phyloP scores from a whole-genome alignment of 2,329 filamentous ascomycete genomes.

The Dryadomyces quercus-mongolicae region DNA sequence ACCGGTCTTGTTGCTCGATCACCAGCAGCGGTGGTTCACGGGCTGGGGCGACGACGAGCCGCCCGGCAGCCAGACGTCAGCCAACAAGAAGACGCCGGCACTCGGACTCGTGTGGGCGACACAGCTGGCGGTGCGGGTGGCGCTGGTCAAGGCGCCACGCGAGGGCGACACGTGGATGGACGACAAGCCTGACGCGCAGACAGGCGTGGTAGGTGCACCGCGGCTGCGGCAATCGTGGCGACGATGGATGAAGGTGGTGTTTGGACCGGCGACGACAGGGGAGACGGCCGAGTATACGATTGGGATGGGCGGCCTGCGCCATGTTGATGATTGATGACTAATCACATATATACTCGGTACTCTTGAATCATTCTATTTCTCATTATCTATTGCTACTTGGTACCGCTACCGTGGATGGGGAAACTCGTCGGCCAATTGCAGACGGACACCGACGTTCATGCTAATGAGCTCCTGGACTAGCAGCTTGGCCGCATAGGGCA shows the following conservation, averaged over 20 bases:
- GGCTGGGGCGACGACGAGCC: conserved; percentile 71
- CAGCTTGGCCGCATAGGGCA: conserved; percentile 95
- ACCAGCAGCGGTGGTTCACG: conserved; percentile 91
- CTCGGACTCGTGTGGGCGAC: conserved; percentile 85
- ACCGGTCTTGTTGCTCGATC: conserved; percentile 59
- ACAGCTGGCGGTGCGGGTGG: conserved; percentile 73
- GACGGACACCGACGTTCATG: conserved; percentile 93
- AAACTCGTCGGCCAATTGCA: conserved; percentile 92
- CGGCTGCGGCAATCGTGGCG: conserved; percentile 35
- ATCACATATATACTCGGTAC: neutral
- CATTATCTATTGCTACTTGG: too few species aligned
- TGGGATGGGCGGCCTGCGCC: conserved; percentile 47
- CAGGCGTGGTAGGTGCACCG: conserved; percentile 7
- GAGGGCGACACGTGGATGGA: conserved; percentile 4
- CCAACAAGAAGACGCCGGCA: conserved; percentile 63
- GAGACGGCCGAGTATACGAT: conserved; percentile 62
- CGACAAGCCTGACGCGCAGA: neutral
- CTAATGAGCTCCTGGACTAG: conserved; percentile 91
- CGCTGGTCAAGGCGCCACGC: conserved; percentile 57
- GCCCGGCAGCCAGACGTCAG: conserved; percentile 14
- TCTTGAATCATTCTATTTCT: too few species aligned
- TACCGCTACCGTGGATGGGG: conserved; percentile 43
- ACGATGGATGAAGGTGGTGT: conserved; percentile 79
- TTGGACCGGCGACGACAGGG: conserved; percentile 61
- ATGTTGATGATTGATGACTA: neutral